Conservation (phyloP, 495 filamentous ascomycete species). For the Hyaloscypha bicolor region DNA sequence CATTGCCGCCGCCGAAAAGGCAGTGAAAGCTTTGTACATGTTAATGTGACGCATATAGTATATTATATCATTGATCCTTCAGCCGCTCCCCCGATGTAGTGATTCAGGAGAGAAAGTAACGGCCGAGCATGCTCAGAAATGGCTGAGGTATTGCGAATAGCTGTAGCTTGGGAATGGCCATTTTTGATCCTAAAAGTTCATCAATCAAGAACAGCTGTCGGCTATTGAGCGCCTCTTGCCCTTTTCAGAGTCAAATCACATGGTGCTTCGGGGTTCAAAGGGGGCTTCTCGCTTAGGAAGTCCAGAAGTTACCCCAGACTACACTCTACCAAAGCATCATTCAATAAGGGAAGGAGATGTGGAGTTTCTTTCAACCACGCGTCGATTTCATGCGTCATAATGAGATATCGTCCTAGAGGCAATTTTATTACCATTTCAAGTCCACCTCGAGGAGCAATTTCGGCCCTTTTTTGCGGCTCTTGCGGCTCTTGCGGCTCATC, state of each 20-base stretch:
- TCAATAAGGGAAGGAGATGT: neutral
- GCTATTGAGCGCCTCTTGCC: neutral
- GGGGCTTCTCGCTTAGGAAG: neutral
- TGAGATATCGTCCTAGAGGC: neutral
- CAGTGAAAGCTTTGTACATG: slow-evolving; percentile 56
- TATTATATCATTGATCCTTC: neutral
- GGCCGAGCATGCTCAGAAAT: neutral
- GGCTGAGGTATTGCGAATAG: neutral
- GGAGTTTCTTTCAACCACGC: neutral
- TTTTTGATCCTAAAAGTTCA: neutral
- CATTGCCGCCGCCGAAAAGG: slow-evolving; percentile 76
- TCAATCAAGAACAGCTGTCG: neutral
- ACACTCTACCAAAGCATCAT: neutral
- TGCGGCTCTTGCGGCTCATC: neutral
- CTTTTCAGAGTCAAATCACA: neutral
- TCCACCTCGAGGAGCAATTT: neutral
- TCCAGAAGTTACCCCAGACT: neutral
- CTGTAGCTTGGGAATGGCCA: neutral
- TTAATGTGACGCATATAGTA: slow-evolving; percentile 44
- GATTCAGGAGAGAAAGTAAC: neutral
- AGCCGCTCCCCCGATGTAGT: neutral
- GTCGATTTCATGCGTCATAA: neutral
- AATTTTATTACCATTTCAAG: neutral
- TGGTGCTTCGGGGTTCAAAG: neutral
- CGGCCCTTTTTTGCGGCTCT: neutral